Percentiles rank a stretch among this genome's conserved stretches.
Evolutionary conservation across 2,329 filamentous ascomycete species (phyloP).

Genomic region (Coleophoma crateriformis): DNA sequence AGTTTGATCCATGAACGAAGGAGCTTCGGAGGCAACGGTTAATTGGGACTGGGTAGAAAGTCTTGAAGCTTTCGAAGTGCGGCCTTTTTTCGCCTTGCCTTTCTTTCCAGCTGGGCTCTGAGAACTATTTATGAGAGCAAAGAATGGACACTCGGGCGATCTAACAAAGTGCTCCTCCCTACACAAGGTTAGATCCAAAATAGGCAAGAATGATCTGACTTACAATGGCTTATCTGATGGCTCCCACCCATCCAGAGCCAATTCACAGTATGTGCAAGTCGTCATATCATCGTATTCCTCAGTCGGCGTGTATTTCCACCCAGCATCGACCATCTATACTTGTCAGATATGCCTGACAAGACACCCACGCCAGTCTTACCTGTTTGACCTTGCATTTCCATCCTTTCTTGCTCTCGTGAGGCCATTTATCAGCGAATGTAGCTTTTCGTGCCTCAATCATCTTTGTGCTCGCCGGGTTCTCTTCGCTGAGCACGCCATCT

Average conservation of each 20-base stretch:
- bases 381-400: slow-evolving; percentile 90
- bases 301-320: slow-evolving; percentile 90
- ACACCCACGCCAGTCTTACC: slow-evolving; percentile 38
- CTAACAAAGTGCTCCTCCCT: slow-evolving; percentile 84
- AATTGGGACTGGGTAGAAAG: slow-evolving; percentile 52
- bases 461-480: slow-evolving; percentile 66
- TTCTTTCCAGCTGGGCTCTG: slow-evolving; percentile 45
- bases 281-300: slow-evolving; percentile 82
- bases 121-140: slow-evolving; percentile 57
- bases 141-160: slow-evolving; percentile 77
- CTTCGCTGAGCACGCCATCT: slow-evolving; percentile 55
- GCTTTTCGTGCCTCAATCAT: slow-evolving; percentile 74
- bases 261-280: slow-evolving; percentile 83
- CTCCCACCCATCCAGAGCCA: slow-evolving; percentile 93
- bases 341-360: slow-evolving; percentile 12
- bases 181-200: slow-evolving; percentile 6
- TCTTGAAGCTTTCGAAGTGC: slow-evolving; percentile 66
- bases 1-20: slow-evolving; percentile 34
- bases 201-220: slow-evolving; percentile 26
- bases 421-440: slow-evolving; percentile 84
- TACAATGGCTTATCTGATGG: slow-evolving; percentile 82
- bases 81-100: slow-evolving; percentile 44
- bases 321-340: slow-evolving; percentile 76
- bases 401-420: slow-evolving; percentile 79
- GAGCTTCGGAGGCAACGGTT: slow-evolving; percentile 43